phyloP scores from a whole-genome alignment of 108 stramenopile genomes.

The Pseudonitzschia multiseries region DNA sequence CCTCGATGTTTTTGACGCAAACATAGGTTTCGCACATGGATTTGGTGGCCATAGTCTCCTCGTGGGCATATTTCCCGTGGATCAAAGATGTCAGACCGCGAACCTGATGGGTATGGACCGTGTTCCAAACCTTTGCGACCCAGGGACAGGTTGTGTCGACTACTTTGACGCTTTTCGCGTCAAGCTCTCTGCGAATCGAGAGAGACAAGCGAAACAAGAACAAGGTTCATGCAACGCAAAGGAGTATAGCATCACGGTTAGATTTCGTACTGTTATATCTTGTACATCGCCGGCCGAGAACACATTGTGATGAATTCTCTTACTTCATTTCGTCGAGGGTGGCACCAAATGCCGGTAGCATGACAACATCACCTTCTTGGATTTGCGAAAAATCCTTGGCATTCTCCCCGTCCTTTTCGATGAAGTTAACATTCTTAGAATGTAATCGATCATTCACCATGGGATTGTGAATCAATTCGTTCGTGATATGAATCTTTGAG shows the following conservation, averaged over 20 bases:
- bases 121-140: slow-evolving; percentile 98
- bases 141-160: slow-evolving; percentile 98
- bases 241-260: not conserved
- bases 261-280: too few species aligned
- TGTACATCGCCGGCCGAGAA: too few species aligned
- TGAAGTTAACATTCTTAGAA: slow-evolving; percentile 89
- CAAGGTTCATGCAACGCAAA: not conserved
- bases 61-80: slow-evolving; percentile 94
- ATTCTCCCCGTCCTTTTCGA: slow-evolving; percentile 73
- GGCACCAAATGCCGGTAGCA: slow-evolving; percentile 96
- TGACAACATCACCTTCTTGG: slow-evolving; percentile 89
- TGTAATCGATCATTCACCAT: slow-evolving; percentile 91
- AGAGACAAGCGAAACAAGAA: not conserved
- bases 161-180: slow-evolving; percentile 83
- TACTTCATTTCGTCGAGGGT: slow-evolving; percentile 91
- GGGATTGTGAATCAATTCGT: slow-evolving; percentile 97
- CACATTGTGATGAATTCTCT: not conserved
- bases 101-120: slow-evolving; percentile 88
- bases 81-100: slow-evolving; percentile 87
- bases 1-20: slow-evolving; percentile 91
- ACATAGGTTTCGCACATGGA: slow-evolving; percentile 93
- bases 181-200: not conserved
- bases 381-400: slow-evolving; percentile 80
- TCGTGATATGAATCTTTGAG: slow-evolving; percentile 89
- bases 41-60: slow-evolving; percentile 93